phyloP scores from a whole-genome alignment of 768 basidiomycete species.

The Suillus variegatus region DNA sequence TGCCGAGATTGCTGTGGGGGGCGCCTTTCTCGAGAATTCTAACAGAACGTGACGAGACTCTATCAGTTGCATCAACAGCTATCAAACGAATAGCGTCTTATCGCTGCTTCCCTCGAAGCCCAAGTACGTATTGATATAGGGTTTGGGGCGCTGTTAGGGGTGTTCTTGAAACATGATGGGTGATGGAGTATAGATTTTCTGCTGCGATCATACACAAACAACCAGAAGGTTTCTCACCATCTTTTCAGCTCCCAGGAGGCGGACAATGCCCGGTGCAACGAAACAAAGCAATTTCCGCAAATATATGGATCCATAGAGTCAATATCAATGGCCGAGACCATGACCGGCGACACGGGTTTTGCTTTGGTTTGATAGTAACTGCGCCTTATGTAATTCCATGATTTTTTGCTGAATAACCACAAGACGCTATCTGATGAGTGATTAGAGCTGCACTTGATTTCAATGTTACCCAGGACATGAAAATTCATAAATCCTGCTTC shows the following conservation, averaged over 20 bases:
- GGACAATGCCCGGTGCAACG: background rate
- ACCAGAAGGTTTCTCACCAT: background rate
- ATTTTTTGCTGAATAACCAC: background rate
- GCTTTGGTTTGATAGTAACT: no score
- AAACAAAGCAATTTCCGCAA: background rate
- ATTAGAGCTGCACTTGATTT: background rate
- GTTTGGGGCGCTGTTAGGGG: background rate
- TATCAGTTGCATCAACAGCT: background rate
- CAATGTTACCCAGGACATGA: background rate
- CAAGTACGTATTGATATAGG: background rate
- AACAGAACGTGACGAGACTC: background rate
- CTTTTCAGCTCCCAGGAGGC: background rate
- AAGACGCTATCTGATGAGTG: background rate
- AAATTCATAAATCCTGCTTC: background rate
- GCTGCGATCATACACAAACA: background rate
- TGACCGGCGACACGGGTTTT: no score
- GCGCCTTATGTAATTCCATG: no score
- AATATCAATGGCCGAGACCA: background rate
- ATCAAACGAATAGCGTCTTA: background rate
- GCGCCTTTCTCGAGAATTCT: background rate
- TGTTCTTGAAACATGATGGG: background rate
- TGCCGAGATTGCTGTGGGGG: background rate
- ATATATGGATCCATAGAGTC: background rate
- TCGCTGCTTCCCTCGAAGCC: background rate
- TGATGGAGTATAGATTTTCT: background rate